Conservation (phyloP, 177 flowering plant genomes). For the Telopea speciosissima region DNA sequence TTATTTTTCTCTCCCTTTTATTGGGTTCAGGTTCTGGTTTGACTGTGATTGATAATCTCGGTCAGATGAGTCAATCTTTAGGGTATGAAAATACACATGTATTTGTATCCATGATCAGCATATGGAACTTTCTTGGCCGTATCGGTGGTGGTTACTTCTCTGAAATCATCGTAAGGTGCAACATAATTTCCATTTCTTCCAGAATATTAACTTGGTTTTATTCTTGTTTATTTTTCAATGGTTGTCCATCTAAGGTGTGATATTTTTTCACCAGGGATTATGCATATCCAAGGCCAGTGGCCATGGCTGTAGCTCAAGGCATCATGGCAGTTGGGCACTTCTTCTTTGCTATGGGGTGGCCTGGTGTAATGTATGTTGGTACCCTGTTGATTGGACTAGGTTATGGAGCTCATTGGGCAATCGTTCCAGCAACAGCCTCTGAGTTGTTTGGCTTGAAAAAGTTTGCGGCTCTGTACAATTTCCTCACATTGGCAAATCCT, state of each 20-base stretch:
- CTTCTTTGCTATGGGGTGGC: slow-evolving; percentile 81
- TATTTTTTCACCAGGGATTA: slow-evolving; percentile 43
- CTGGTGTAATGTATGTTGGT: slow-evolving; percentile 81
- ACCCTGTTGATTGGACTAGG: slow-evolving; percentile 88
- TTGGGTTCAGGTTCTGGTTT: slow-evolving; percentile 87
- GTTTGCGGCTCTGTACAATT: slow-evolving; percentile 90
- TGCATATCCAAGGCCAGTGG: slow-evolving; percentile 81
- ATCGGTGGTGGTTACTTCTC: slow-evolving; percentile 90
- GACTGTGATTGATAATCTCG: slow-evolving; percentile 89
- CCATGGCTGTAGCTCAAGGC: slow-evolving; percentile 72
- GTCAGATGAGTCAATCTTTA: slow-evolving; percentile 86
- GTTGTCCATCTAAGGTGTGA: background rate
- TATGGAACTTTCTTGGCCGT: slow-evolving; percentile 95
- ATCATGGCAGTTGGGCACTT: slow-evolving; percentile 82
- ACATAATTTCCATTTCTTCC: background rate
- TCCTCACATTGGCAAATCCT: slow-evolving; percentile 87
- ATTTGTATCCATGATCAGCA: slow-evolving; percentile 91
- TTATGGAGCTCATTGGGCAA: slow-evolving; percentile 97
- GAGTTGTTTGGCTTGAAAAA: slow-evolving; percentile 93
- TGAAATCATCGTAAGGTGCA: slow-evolving; percentile 68
- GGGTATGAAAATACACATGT: slow-evolving; percentile 72
- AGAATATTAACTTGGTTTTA: background rate
- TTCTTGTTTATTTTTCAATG: background rate
- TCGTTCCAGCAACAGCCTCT: slow-evolving; percentile 89
- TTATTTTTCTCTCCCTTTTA: slow-evolving; percentile 64